These are phyloP conservation scores for Salix dunnii DNA, from an alignment of 345 rosid species.

Conservation along the genomic window DNA sequence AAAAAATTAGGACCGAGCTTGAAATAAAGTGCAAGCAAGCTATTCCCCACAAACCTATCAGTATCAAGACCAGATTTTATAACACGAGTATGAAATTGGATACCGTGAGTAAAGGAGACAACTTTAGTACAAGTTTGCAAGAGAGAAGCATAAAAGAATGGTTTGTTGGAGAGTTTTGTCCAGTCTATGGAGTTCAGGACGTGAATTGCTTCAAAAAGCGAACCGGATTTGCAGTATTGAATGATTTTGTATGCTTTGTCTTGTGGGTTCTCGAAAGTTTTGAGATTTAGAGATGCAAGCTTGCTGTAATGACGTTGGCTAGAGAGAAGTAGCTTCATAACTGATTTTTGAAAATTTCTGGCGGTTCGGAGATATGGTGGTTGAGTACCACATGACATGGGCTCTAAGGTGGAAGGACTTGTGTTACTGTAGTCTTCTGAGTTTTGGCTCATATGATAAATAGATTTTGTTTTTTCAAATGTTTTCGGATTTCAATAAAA, in stretches of 20 bases:
- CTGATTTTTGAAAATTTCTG: no score
- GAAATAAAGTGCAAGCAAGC: conserved; percentile 73
- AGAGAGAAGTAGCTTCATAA: conserved; percentile 41
- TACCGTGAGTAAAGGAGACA: conserved; percentile 55
- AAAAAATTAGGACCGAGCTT: conserved; percentile 56
- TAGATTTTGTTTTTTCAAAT: no score
- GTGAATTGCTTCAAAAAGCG: conserved; percentile 46
- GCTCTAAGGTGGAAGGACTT: no score
- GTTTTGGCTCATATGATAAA: no score
- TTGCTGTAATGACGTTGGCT: conserved; percentile 42
- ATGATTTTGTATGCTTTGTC: conserved; percentile 38
- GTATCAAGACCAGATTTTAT: conserved; percentile 76
- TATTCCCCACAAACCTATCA: conserved; percentile 72
- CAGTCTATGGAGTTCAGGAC: conserved; percentile 48
- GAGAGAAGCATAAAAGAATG: conserved; percentile 59
- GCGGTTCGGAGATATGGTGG: no score
- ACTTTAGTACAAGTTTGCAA: conserved; percentile 65
- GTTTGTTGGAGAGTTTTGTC: conserved; percentile 34
- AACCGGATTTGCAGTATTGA: conserved; percentile 51
- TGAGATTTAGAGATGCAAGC: conserved; percentile 17
- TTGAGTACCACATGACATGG: no score
- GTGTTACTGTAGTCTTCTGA: no score
- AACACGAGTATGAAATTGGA: conserved; percentile 65
- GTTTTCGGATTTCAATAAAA: no score
- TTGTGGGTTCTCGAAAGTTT: conserved; percentile 15